Conservation (phyloP, 2,329 filamentous ascomycete species). For the Colletotrichum echinochloae region DNA sequence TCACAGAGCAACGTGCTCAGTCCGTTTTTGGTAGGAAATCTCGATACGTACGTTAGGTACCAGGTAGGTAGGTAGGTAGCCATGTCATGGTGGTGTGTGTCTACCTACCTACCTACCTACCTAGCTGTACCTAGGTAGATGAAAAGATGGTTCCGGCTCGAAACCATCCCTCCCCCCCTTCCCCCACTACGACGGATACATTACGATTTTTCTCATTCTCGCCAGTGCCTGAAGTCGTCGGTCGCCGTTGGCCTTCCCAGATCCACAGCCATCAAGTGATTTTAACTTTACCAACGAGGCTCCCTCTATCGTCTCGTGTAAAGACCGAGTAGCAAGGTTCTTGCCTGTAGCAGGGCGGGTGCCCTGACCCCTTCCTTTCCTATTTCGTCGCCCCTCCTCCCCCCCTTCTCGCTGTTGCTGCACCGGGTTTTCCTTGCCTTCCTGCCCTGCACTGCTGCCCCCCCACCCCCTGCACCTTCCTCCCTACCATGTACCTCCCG, state of each 20-base stretch:
- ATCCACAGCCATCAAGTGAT: constrained; percentile 9
- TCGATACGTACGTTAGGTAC: too few species aligned
- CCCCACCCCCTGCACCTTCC: not conserved
- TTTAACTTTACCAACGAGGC: constrained; percentile 4
- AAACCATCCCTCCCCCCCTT: not conserved
- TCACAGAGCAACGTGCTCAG: not conserved
- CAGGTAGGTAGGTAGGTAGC: too few species aligned
- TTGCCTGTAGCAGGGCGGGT: constrained; percentile 8
- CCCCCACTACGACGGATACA: not conserved
- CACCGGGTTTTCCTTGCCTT: not conserved
- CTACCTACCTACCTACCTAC: too few species aligned
- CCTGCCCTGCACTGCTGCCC: not conserved
- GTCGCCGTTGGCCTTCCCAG: constrained; percentile 1
- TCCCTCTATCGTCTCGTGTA: constrained; percentile 30
- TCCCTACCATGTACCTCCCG: constrained; percentile 10
- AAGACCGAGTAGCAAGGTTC: constrained; percentile 13
- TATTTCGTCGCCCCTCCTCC: not conserved
- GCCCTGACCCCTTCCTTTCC: constrained; percentile 1
- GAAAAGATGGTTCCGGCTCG: not conserved
- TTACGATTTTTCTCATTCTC: not conserved
- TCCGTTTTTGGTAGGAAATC: not conserved
- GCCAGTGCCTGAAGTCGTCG: not conserved
- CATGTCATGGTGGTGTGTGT: too few species aligned
- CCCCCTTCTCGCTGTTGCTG: not conserved
- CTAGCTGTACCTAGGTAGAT: too few species aligned